Evolutionary conservation across 306 rosid species (phyloP).

Genomic region (Geum urbanum): DNA sequence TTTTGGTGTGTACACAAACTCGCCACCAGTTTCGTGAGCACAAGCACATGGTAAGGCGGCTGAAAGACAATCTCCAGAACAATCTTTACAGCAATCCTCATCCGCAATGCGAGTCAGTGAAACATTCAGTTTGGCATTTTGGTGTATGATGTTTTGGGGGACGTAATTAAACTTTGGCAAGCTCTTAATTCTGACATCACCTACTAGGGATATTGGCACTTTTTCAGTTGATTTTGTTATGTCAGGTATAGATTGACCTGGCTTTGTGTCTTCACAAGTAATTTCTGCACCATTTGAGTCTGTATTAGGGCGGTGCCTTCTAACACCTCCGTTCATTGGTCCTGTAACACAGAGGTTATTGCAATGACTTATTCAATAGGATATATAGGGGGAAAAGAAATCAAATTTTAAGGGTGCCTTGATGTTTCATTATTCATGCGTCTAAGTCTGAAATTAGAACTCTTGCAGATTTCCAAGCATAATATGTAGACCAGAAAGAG

Average conservation of each 20-base stretch:
- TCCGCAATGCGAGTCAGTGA: slow-evolving; percentile 7
- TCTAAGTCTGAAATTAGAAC: not conserved
- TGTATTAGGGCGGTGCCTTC: not conserved
- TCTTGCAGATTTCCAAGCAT: not conserved
- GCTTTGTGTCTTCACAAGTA: too few species aligned
- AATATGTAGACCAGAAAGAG: not conserved
- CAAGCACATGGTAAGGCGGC: slow-evolving; percentile 15
- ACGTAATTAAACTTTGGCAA: slow-evolving; percentile 9
- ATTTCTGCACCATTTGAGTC: not conserved
- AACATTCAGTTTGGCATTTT: slow-evolving; percentile 17
- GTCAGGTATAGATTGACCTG: too few species aligned
- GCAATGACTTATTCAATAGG: not conserved
- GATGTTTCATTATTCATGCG: not conserved
- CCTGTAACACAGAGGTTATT: slow-evolving; percentile 3
- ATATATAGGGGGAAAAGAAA: not conserved
- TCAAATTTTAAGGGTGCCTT: not conserved
- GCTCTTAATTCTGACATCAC: too few species aligned
- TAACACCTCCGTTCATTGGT: slow-evolving; percentile 3
- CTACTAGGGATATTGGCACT: too few species aligned
- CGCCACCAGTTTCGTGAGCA: slow-evolving; percentile 11
- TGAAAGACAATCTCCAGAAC: slow-evolving; percentile 23
- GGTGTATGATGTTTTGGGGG: not conserved
- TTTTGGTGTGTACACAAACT: slow-evolving; percentile 16
- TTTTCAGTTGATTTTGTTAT: too few species aligned
- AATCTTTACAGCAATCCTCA: slow-evolving; percentile 10